Conservation (phyloP, 106 monocot species). For the Iris macrosiphon region DNA sequence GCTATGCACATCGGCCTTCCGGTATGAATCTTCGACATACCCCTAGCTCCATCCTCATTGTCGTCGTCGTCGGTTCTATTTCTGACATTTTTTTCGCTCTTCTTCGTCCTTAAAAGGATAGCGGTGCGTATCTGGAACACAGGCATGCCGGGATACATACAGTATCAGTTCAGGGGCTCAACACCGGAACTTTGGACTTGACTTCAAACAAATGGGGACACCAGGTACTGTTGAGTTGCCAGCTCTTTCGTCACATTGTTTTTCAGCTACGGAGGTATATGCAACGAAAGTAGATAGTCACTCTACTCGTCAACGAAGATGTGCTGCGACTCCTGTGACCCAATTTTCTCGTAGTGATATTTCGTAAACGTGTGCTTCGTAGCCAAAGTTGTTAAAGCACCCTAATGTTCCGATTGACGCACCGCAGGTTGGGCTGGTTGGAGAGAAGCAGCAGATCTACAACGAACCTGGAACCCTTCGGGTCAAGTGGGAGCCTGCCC, state of each 20-base stretch:
- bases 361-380: too few species aligned
- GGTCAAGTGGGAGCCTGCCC: constrained; percentile 24
- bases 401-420: too few species aligned
- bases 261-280: too few species aligned
- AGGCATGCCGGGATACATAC: constrained; percentile 41
- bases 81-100: not conserved
- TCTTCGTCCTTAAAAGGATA: constrained; percentile 26
- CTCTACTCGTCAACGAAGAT: too few species aligned
- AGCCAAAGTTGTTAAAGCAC: too few species aligned
- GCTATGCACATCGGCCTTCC: constrained; percentile 51
- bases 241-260: too few species aligned
- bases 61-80: not conserved
- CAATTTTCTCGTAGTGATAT: too few species aligned
- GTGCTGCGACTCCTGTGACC: too few species aligned
- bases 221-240: too few species aligned
- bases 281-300: too few species aligned
- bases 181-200: constrained; percentile 52
- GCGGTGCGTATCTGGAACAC: constrained; percentile 47
- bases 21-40: constrained; percentile 13
- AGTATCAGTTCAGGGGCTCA: constrained; percentile 41
- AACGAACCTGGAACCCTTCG: constrained; percentile 6
- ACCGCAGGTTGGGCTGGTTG: constrained; percentile 34
- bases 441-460: constrained; percentile 34
- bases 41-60: not conserved
- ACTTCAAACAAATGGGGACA: constrained; percentile 43